Evolutionary conservation across 345 rosid genomes (phyloP).

Genomic region (Hibiscus tridactylites): DNA sequence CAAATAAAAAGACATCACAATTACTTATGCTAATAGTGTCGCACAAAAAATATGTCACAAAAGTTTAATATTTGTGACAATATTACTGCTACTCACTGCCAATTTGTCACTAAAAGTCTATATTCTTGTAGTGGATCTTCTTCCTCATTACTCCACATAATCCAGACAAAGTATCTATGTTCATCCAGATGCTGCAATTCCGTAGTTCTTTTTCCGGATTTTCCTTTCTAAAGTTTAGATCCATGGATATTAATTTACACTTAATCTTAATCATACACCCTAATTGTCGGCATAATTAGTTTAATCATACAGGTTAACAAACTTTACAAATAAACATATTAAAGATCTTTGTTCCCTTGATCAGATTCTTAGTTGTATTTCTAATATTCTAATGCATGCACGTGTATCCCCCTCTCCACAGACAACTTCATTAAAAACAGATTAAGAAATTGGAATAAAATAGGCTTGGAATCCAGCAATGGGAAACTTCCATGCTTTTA

Average conservation of each 20-base stretch:
- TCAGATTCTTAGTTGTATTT: slow-evolving; percentile 25
- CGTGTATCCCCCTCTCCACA: slow-evolving; percentile 24
- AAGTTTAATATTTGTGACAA: too few species aligned
- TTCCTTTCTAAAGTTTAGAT: too few species aligned
- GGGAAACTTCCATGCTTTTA: slow-evolving; percentile 37
- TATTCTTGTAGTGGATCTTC: too few species aligned
- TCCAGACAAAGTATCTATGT: neutral
- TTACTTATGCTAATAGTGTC: too few species aligned
- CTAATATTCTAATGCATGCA: slow-evolving; percentile 28
- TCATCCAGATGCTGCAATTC: neutral
- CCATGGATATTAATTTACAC: neutral
- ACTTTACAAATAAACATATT: slow-evolving; percentile 26
- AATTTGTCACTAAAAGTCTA: too few species aligned
- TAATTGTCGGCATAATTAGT: neutral
- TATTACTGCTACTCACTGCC: too few species aligned
- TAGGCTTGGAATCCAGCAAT: slow-evolving; percentile 13
- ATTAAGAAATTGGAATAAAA: neutral
- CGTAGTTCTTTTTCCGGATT: neutral
- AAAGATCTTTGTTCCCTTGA: slow-evolving; percentile 33
- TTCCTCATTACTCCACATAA: too few species aligned
- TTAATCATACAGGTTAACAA: neutral
- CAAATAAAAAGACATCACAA: too few species aligned
- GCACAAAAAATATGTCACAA: too few species aligned
- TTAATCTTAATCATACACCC: neutral
- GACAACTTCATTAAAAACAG: slow-evolving; percentile 24